These are phyloP conservation scores for Smithsoniella earleae DNA, from an alignment of 163 green algal genomes.

Conservation along the genomic window DNA sequence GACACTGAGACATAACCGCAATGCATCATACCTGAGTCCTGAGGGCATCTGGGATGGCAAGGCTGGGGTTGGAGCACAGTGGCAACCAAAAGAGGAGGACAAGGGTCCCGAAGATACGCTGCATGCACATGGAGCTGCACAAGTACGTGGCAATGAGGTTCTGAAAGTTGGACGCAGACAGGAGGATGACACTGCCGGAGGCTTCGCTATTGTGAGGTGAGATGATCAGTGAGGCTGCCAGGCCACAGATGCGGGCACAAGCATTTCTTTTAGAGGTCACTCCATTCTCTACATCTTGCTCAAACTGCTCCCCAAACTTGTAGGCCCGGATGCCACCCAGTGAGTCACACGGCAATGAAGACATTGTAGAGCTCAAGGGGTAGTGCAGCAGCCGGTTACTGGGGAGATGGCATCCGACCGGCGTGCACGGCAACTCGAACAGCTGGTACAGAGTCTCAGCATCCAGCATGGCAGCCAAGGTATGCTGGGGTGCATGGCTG, in stretches of 20 bases:
- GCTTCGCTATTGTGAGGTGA: no score
- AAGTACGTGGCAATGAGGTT: conserved; percentile 20
- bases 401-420: conserved; percentile 34
- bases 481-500: conserved; percentile 32
- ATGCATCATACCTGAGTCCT: background rate
- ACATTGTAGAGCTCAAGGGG: no score
- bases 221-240: background rate
- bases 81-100: conserved; percentile 8
- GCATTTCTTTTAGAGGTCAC: background rate
- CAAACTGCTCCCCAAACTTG: conserved; percentile 18
- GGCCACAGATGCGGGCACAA: background rate
- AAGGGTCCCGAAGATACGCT: conserved; percentile 6
- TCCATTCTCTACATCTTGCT: background rate
- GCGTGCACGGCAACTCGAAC: conserved; percentile 42
- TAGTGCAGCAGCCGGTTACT: conserved; percentile 22
- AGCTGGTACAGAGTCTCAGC: conserved; percentile 28
- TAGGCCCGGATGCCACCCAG: background rate
- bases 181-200: background rate
- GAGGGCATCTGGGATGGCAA: background rate
- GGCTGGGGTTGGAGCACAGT: background rate
- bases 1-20: background rate
- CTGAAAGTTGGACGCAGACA: background rate
- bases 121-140: background rate
- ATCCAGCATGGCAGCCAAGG: background rate
- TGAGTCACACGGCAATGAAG: no score